These are phyloP conservation scores for Penicillium herquei DNA, from an alignment of 495 filamentous ascomycete species.

Conservation along the genomic window DNA sequence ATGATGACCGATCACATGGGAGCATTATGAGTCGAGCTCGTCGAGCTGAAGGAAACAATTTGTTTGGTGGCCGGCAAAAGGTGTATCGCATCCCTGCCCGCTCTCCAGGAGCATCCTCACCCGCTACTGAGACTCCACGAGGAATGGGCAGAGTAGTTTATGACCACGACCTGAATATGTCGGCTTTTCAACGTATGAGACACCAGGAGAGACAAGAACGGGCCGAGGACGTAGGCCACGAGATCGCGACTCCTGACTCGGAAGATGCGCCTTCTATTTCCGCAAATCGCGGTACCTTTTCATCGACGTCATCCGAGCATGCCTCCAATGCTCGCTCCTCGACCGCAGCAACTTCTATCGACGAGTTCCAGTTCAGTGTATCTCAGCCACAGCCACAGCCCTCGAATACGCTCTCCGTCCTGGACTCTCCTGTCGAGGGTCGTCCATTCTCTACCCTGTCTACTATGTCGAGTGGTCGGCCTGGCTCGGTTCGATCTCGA, in stretches of 20 bases:
- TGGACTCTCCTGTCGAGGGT: slow-evolving; percentile 11
- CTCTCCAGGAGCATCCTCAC: slow-evolving; percentile 26
- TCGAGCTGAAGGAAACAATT: slow-evolving; percentile 84
- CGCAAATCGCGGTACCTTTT: slow-evolving; percentile 77
- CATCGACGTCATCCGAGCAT: slow-evolving; percentile 77
- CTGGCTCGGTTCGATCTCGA: slow-evolving; percentile 59
- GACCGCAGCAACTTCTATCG: slow-evolving; percentile 87
- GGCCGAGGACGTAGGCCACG: slow-evolving; percentile 32
- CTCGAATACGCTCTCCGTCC: slow-evolving; percentile 13
- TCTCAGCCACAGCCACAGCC: slow-evolving; percentile 31
- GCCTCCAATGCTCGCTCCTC: slow-evolving; percentile 70
- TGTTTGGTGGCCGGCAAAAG: slow-evolving; percentile 96
- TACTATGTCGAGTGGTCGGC: slow-evolving; percentile 32
- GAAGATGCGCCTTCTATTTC: slow-evolving; percentile 61
- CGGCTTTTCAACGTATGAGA: slow-evolving; percentile 73
- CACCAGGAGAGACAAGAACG: slow-evolving; percentile 57
- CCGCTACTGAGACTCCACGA: slow-evolving; percentile 21
- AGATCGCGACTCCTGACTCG: slow-evolving; percentile 33
- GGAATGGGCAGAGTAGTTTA: slow-evolving; percentile 71
- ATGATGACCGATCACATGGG: slow-evolving; percentile 60
- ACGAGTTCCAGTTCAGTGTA: slow-evolving; percentile 64
- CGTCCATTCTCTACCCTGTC: slow-evolving; percentile 16
- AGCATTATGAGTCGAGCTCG: slow-evolving; percentile 84
- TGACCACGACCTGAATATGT: slow-evolving; percentile 79
- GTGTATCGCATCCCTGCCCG: slow-evolving; percentile 82